Evolutionary conservation across 1,284 basidiomycete genomes (phyloP).

Genomic region (Apiotrichum gracile): DNA sequence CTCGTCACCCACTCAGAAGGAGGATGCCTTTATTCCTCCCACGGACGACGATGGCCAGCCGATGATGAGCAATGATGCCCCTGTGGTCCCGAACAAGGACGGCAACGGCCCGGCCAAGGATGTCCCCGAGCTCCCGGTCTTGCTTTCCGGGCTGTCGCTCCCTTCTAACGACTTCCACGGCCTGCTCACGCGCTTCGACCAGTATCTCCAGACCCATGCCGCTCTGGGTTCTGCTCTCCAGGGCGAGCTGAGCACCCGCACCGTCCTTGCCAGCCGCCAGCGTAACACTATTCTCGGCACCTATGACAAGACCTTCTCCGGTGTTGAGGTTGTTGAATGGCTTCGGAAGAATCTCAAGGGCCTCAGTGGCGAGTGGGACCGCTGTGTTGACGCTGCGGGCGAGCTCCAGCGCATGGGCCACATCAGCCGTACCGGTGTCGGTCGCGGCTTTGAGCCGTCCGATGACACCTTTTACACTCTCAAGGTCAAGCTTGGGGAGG

Average conservation of each 20-base stretch:
- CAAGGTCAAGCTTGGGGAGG: slow-evolving; percentile 20
- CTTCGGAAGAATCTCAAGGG: slow-evolving; percentile 62
- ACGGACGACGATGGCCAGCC: slow-evolving; percentile 35
- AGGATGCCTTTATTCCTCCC: slow-evolving; percentile 41
- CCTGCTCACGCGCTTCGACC: slow-evolving; percentile 55
- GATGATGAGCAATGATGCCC: slow-evolving; percentile 15
- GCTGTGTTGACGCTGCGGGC: slow-evolving; percentile 69
- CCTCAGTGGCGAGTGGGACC: slow-evolving; percentile 65
- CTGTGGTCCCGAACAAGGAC: slow-evolving; percentile 18
- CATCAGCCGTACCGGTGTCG: slow-evolving; percentile 62
- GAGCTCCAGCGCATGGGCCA: slow-evolving; percentile 69
- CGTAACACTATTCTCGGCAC: slow-evolving; percentile 74
- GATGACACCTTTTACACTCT: slow-evolving; percentile 42
- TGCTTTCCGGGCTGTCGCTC: slow-evolving; percentile 67
- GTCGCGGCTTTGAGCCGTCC: slow-evolving; percentile 41
- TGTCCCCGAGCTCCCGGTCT: slow-evolving; percentile 51
- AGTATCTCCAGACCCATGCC: slow-evolving; percentile 36
- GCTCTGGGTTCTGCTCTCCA: slow-evolving; percentile 30
- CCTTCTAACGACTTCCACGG: slow-evolving; percentile 59
- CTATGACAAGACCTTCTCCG: slow-evolving; percentile 76
- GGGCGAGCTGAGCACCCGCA: slow-evolving; percentile 44
- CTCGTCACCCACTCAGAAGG: slow-evolving; percentile 26
- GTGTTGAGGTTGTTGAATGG: slow-evolving; percentile 73
- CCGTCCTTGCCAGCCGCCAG: slow-evolving; percentile 60
- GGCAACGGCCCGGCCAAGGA: neutral